These are phyloP conservation scores for Deinandra increscens DNA, from an alignment of 129 eudicot species.

Conservation along the genomic window DNA sequence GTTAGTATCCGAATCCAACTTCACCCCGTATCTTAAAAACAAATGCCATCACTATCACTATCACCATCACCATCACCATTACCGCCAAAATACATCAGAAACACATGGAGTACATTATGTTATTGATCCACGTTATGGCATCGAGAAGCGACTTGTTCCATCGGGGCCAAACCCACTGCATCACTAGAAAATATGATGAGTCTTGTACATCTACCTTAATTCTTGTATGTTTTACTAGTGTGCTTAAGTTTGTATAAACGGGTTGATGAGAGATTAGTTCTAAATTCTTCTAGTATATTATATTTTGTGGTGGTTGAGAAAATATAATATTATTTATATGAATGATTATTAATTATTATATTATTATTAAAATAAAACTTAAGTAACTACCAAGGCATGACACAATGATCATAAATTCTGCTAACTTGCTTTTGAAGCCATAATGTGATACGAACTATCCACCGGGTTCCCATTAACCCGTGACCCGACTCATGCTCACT, in stretches of 20 bases:
- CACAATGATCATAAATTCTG: constrained; percentile 23
- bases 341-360: constrained; percentile 13
- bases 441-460: no score
- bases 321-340: constrained; percentile 8
- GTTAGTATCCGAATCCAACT: constrained; percentile 19
- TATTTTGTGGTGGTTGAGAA: background rate
- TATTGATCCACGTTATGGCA: constrained; percentile 33
- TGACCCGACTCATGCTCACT: no score
- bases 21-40: no score
- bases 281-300: background rate
- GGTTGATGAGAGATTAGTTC: constrained; percentile 11
- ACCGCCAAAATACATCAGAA: background rate
- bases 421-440: constrained; percentile 10
- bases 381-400: constrained; percentile 35
- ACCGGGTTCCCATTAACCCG: no score
- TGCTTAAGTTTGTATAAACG: constrained; percentile 28
- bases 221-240: constrained; percentile 20
- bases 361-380: constrained; percentile 18
- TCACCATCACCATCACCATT: constrained; percentile 6
- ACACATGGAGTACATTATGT: background rate
- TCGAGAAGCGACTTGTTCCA: constrained; percentile 34
- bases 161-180: constrained; percentile 39
- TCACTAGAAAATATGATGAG: constrained; percentile 28
- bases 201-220: constrained; percentile 22
- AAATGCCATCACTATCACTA: constrained; percentile 18